phyloP scores from a whole-genome alignment of 2,329 filamentous ascomycete species.

The Penicillium sp. region DNA sequence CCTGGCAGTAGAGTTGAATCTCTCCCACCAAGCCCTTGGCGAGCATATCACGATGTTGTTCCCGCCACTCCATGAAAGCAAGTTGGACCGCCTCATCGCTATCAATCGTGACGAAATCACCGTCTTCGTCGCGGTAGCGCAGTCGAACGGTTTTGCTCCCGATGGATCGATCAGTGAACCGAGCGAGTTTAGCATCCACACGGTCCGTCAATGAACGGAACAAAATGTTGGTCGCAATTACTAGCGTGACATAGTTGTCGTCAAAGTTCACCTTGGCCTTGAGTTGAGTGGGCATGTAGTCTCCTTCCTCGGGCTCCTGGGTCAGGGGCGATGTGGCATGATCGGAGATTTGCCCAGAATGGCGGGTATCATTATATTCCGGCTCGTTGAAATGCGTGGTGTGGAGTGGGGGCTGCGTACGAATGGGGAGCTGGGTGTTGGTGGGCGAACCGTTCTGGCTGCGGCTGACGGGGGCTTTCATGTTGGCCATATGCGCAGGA shows the following conservation, averaged over 20 bases:
- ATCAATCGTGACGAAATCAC: constrained; percentile 88
- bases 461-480: constrained; percentile 62
- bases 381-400: constrained; percentile 40
- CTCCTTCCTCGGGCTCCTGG: constrained; percentile 31
- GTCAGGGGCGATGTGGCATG: constrained; percentile 35
- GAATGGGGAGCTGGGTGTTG: constrained; percentile 60
- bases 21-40: constrained; percentile 72
- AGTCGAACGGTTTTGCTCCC: constrained; percentile 78
- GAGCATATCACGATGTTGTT: constrained; percentile 63
- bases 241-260: constrained; percentile 88
- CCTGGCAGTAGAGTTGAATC: constrained; percentile 81
- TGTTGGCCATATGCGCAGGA: constrained; percentile 64
- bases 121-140: constrained; percentile 87
- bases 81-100: constrained; percentile 96
- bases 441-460: constrained; percentile 80
- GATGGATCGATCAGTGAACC: constrained; percentile 81
- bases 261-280: constrained; percentile 96
- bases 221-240: constrained; percentile 91
- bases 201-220: constrained; percentile 92
- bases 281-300: constrained; percentile 68
- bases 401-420: constrained; percentile 50
- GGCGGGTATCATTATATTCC: constrained; percentile 36
- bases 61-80: constrained; percentile 91
- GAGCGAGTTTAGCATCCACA: constrained; percentile 89
- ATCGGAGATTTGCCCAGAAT: constrained; percentile 28